phyloP scores from a whole-genome alignment of 768 basidiomycete species.

The Boletus reticuloceps region DNA sequence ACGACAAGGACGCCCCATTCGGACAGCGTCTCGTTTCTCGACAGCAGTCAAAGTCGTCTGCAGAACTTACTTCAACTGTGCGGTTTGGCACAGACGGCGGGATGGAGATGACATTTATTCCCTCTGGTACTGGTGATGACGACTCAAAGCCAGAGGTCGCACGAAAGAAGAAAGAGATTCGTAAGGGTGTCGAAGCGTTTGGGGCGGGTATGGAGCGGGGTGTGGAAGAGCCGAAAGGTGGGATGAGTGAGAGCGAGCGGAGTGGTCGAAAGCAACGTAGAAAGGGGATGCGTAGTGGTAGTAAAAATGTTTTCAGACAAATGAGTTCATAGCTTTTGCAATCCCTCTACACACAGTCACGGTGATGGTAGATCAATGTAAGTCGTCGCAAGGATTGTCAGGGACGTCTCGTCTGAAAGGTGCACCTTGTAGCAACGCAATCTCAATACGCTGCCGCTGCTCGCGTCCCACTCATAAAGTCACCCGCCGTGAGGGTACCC shows the following conservation, averaged over 20 bases:
- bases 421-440: conserved; percentile 23
- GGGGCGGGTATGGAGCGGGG: conserved; percentile 91
- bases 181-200: conserved; percentile 73
- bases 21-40: conserved; percentile 58
- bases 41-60: conserved; percentile 9
- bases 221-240: conserved; percentile 43
- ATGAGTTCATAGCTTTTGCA: conserved; percentile 13
- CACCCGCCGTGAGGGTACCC: conserved; percentile 86
- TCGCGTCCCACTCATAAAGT: conserved; percentile 85
- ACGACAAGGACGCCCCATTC: conserved; percentile 59
- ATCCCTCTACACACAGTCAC: not conserved
- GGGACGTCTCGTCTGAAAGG: conserved; percentile 4
- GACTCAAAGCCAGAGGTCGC: conserved; percentile 10
- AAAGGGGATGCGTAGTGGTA: conserved; percentile 82
- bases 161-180: conserved; percentile 34
- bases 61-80: conserved; percentile 14
- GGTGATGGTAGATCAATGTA: conserved; percentile 22
- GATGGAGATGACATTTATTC: conserved; percentile 85
- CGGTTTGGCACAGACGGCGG: conserved; percentile 51
- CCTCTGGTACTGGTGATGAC: conserved; percentile 37
- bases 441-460: conserved; percentile 79
- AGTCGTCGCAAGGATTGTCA: conserved; percentile 2
- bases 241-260: conserved; percentile 62
- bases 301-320: conserved; percentile 74
- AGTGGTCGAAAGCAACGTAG: conserved; percentile 79